Conservation (phyloP, 495 filamentous ascomycete genomes). For the Elaphomyces granulatus region DNA sequence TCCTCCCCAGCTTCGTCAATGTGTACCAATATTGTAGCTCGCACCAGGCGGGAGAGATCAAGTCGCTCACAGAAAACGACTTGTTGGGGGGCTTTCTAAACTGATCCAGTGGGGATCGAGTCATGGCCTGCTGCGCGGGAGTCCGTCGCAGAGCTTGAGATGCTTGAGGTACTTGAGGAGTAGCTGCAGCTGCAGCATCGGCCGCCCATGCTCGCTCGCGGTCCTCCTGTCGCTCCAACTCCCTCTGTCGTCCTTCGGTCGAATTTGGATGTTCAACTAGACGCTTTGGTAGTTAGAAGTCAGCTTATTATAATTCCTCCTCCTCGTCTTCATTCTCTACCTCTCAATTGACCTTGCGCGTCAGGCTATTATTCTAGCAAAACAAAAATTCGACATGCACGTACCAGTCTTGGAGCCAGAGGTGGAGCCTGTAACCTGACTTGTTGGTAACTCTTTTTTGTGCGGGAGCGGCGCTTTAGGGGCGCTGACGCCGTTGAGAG, state of each 20-base stretch:
- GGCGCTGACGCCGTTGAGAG: too few species aligned
- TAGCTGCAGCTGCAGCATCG: not conserved
- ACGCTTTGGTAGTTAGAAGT: slow-evolving; percentile 45
- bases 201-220: slow-evolving; percentile 18
- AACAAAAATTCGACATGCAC: too few species aligned
- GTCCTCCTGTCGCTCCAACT: slow-evolving; percentile 21
- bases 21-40: slow-evolving; percentile 88
- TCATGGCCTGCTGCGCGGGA: too few species aligned
- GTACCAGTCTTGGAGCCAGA: not conserved
- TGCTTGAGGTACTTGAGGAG: too few species aligned
- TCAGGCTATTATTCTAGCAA: too few species aligned
- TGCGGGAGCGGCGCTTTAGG: too few species aligned
- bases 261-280: slow-evolving; percentile 45
- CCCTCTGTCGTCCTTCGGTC: slow-evolving; percentile 28
- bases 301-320: too few species aligned
- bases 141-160: too few species aligned
- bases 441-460: too few species aligned
- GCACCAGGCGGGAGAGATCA: slow-evolving; percentile 85
- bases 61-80: slow-evolving; percentile 77
- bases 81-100: slow-evolving; percentile 68
- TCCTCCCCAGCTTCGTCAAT: slow-evolving; percentile 60
- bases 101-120: slow-evolving; percentile 49
- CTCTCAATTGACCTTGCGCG: too few species aligned
- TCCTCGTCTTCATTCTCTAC: too few species aligned
- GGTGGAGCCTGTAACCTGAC: slow-evolving; percentile 19